Conservation (phyloP, 176 grass and related monocot genomes). For the Alloteropsis semialata region DNA sequence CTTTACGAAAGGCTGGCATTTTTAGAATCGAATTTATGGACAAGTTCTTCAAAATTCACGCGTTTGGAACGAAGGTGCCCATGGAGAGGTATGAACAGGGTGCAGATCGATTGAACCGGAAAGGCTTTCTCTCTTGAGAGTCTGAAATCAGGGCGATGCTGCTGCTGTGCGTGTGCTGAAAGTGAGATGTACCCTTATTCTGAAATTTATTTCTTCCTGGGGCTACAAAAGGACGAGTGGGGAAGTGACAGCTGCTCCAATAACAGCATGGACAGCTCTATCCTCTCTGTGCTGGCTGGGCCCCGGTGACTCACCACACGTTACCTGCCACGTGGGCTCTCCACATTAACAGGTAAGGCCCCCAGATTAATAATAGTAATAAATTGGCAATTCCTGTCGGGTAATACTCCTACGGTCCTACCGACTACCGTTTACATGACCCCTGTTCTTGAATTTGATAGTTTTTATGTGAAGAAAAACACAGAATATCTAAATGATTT, state of each 20-base stretch:
- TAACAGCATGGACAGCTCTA: slow-evolving; percentile 36
- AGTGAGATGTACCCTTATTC: not conserved
- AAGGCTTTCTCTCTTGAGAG: not conserved
- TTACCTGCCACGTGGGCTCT: slow-evolving; percentile 25
- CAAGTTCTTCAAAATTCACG: not conserved
- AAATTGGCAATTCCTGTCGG: slow-evolving; percentile 22
- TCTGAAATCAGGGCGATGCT: not conserved
- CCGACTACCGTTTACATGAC: not conserved
- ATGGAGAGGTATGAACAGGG: not conserved
- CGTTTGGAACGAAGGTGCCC: not conserved
- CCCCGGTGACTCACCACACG: not conserved
- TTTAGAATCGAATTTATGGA: not conserved
- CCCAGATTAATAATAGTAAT: slow-evolving; percentile 4
- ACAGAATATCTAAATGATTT: not conserved
- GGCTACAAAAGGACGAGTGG: slow-evolving; percentile 24
- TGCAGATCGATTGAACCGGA: not conserved
- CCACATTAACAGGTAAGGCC: slow-evolving; percentile 4
- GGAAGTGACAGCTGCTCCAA: slow-evolving; percentile 38
- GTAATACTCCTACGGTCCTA: not conserved
- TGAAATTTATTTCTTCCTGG: not conserved
- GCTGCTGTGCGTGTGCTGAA: not conserved
- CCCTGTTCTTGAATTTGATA: not conserved
- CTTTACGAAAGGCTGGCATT: not conserved
- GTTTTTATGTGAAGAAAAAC: not conserved
- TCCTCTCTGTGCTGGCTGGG: slow-evolving; percentile 19